Evolutionary conservation across 176 grass and related monocot genomes (phyloP).

Genomic region (Leersia perrieri): DNA sequence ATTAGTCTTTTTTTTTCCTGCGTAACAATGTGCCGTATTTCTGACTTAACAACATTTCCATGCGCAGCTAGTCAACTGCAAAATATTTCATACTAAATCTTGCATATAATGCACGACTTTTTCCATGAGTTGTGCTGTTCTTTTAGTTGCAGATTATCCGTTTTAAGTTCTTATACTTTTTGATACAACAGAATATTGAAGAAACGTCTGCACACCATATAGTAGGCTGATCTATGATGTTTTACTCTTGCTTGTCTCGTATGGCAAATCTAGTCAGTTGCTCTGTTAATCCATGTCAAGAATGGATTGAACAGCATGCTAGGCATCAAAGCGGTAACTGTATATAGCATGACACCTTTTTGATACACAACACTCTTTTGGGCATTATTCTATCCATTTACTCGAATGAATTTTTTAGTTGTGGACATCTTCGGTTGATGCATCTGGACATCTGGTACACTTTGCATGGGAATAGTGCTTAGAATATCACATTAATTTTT

Average conservation of each 20-base stretch:
- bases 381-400: not conserved
- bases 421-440: not conserved
- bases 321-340: not conserved
- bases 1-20: not conserved
- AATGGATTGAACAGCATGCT: not conserved
- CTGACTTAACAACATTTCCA: not conserved
- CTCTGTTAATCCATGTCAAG: not conserved
- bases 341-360: conserved; percentile 12
- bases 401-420: conserved; percentile 12
- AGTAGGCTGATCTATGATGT: not conserved
- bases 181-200: not conserved
- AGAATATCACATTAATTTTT: not conserved
- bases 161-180: conserved; percentile 25
- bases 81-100: not conserved
- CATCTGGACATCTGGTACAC: not conserved
- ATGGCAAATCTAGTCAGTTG: conserved; percentile 6
- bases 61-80: not conserved
- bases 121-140: conserved; percentile 9
- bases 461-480: not conserved
- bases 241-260: not conserved
- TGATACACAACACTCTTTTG: not conserved
- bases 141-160: not conserved
- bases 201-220: not conserved
- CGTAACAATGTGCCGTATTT: not conserved
- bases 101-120: not conserved